Percentiles rank a stretch among this genome's conserved stretches.
These are phyloP conservation scores for Leishmania aethiopica DNA, from an alignment of 208 protist species.

Conservation along the genomic window DNA sequence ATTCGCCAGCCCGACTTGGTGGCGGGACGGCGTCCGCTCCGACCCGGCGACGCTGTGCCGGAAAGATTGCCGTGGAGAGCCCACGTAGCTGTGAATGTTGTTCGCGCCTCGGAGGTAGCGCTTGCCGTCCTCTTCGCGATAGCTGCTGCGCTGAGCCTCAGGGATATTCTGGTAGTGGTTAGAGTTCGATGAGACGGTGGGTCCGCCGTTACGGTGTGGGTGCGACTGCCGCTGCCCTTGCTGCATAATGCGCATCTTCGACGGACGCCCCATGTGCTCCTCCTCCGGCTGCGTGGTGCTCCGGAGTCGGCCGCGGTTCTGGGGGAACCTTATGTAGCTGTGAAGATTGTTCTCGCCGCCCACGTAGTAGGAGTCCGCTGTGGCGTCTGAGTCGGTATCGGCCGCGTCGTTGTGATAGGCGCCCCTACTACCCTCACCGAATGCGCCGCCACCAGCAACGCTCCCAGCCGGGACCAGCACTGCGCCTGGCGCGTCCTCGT, in stretches of 20 bases:
- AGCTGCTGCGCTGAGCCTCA: background rate
- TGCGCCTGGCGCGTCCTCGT: background rate
- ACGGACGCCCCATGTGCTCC: background rate
- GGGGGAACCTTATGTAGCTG: conserved; percentile 30
- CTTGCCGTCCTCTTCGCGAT: conserved; percentile 4
- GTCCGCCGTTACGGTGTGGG: background rate
- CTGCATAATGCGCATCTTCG: conserved; percentile 21
- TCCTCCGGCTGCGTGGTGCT: conserved; percentile 15
- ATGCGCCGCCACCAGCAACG: background rate
- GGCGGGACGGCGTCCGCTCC: background rate
- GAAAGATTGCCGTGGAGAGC: conserved; percentile 6
- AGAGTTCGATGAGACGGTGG: conserved; percentile 6
- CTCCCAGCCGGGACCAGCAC: background rate
- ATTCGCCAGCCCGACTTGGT: background rate
- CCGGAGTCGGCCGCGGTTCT: conserved; percentile 5
- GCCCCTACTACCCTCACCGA: background rate
- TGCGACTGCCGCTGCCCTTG: conserved; percentile 19
- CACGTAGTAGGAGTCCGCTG: conserved; percentile 22
- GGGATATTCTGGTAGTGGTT: background rate
- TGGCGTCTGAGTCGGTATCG: conserved; percentile 10
- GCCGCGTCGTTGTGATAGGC: background rate
- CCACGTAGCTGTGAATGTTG: conserved; percentile 22
- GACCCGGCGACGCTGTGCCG: conserved; percentile 2
- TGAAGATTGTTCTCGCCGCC: conserved; percentile 45
- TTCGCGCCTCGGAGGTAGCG: conserved; percentile 21